phyloP scores from a whole-genome alignment of 257 asterid genomes.

The Jasminum sambac region DNA sequence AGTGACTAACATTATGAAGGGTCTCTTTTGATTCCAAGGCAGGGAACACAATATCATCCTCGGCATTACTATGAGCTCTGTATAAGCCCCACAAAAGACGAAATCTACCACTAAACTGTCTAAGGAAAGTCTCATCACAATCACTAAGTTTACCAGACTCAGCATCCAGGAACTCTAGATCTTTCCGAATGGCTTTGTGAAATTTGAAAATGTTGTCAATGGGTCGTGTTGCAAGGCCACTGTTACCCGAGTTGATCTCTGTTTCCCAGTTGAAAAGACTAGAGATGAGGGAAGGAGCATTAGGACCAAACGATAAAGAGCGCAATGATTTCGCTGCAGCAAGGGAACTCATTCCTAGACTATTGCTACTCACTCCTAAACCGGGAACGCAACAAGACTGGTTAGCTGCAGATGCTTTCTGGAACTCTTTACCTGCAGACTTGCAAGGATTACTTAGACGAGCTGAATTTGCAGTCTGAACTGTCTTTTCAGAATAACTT shows the following conservation, averaged over 20 bases:
- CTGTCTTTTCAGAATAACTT: constrained; percentile 35
- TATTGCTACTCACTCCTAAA: constrained; percentile 71
- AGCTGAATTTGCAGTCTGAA: constrained; percentile 39
- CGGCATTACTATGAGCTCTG: constrained; percentile 99
- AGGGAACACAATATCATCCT: constrained; percentile 97
- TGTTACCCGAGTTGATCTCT: constrained; percentile 47
- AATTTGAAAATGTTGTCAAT: constrained; percentile 89
- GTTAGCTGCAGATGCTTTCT: constrained; percentile 44
- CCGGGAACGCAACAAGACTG: constrained; percentile 96
- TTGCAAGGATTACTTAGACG: constrained; percentile 33
- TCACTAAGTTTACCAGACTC: constrained; percentile 84
- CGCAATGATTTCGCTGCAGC: constrained; percentile 77
- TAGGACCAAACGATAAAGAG: constrained; percentile 68
- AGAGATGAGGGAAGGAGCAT: constrained; percentile 90
- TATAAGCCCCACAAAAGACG: constrained; percentile 90
- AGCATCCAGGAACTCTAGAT: constrained; percentile 83
- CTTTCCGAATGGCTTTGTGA: constrained; percentile 95
- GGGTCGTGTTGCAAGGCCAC: constrained; percentile 63
- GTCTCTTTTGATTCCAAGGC: constrained; percentile 94
- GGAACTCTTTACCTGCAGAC: constrained; percentile 39
- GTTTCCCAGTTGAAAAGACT: constrained; percentile 95
- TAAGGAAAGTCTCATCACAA: constrained; percentile 69
- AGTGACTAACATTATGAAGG: constrained; percentile 93
- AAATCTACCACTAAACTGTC: constrained; percentile 90
- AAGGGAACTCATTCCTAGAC: constrained; percentile 63